Evolutionary conservation across 257 asterid genomes (phyloP).

Genomic region (Anisodus tanguticus): DNA sequence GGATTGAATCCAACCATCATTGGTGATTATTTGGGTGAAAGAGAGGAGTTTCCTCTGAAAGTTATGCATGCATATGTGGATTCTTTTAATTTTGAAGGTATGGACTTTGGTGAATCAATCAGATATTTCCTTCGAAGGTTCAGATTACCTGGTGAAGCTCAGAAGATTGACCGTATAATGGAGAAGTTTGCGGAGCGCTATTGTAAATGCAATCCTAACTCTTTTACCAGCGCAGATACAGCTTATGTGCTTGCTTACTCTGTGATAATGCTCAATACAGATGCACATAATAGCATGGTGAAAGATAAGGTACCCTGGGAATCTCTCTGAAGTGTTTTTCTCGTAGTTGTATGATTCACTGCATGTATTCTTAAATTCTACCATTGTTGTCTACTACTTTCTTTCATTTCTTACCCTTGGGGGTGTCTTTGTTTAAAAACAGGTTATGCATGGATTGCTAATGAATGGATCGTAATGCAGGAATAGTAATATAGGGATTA

Average conservation of each 20-base stretch:
- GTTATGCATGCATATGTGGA: slow-evolving; percentile 99
- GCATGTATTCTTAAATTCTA: background rate
- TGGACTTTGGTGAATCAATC: slow-evolving; percentile 96
- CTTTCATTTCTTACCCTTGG: background rate
- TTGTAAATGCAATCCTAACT: slow-evolving; percentile 91
- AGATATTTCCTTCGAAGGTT: slow-evolving; percentile 93
- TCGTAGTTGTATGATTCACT: slow-evolving; percentile 19
- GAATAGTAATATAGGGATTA: background rate
- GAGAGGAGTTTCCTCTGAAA: slow-evolving; percentile 92
- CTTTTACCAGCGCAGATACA: slow-evolving; percentile 95
- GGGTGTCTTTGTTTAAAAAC: background rate
- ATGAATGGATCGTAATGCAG: slow-evolving; percentile 6
- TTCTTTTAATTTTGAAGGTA: slow-evolving; percentile 85
- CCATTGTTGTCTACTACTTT: background rate
- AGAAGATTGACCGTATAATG: slow-evolving; percentile 97
- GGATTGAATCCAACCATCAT: slow-evolving; percentile 88
- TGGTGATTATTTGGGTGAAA: slow-evolving; percentile 97
- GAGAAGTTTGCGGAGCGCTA: slow-evolving; percentile 98
- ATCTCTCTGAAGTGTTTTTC: slow-evolving; percentile 15
- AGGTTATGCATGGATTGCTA: background rate
- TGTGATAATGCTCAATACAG: slow-evolving; percentile 98
- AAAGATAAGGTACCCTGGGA: slow-evolving; percentile 85
- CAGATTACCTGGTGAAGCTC: slow-evolving; percentile 99
- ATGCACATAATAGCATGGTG: slow-evolving; percentile 98
- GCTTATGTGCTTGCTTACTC: slow-evolving; percentile 99